Conservation (phyloP, 331 rosid species). For the Quercus lobata region DNA sequence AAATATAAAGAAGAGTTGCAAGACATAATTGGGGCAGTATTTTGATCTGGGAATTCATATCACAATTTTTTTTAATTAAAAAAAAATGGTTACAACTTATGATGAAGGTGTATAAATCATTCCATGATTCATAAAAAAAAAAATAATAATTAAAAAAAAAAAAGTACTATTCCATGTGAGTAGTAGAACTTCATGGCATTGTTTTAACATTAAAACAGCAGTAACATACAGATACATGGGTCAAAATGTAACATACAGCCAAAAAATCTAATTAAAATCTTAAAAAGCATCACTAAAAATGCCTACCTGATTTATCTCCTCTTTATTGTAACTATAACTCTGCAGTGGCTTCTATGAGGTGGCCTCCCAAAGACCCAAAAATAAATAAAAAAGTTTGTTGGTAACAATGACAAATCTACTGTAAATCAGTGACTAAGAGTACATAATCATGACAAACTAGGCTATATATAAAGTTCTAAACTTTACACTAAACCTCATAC, state of each 20-base stretch:
- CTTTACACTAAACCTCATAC: no score
- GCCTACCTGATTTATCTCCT: constrained; percentile 91
- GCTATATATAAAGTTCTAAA: no score
- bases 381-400: neutral
- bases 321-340: constrained; percentile 70
- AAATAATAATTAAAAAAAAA: no score
- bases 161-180: no score
- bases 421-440: neutral
- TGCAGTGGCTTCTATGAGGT: constrained; percentile 58
- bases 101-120: neutral
- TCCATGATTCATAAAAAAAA: no score
- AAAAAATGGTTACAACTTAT: neutral
- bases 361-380: constrained; percentile 37
- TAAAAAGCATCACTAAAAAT: neutral
- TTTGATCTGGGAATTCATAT: neutral
- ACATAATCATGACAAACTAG: no score
- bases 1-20: neutral
- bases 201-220: no score
- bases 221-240: no score
- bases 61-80: neutral
- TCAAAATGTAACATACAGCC: no score
- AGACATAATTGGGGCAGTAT: neutral
- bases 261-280: neutral
- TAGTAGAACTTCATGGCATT: no score
- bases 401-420: neutral